A percentile compares a stretch with the other conserved stretches of the same genome.
Evolutionary conservation across 495 filamentous ascomycete species (phyloP).

Genomic region (Xylaria cubensis): DNA sequence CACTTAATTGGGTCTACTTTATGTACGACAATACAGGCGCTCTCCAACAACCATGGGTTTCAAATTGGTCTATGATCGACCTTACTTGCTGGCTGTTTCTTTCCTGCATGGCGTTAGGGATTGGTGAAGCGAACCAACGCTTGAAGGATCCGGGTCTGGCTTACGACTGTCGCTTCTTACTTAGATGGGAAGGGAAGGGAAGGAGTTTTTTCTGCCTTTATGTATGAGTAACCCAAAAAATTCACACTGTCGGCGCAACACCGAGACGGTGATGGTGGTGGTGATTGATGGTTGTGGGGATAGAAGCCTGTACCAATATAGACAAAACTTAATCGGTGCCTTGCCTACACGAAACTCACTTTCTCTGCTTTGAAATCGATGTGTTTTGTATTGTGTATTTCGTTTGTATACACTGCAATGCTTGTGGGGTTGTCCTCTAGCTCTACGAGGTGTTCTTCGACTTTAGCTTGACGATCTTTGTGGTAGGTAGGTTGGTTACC

Average conservation of each 20-base stretch:
- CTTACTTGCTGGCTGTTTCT: conserved; percentile 10
- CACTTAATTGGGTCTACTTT: conserved; percentile 24
- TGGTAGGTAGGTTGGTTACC: too few species aligned
- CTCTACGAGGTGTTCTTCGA: too few species aligned
- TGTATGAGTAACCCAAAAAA: conserved; percentile 15
- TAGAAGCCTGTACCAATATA: conserved; percentile 7
- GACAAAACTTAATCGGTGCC: conserved; percentile 19
- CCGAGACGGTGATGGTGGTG: not conserved
- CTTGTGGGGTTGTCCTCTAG: not conserved
- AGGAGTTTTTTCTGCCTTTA: not conserved
- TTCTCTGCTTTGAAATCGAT: not conserved
- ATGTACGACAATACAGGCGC: not conserved
- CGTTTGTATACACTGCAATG: too few species aligned
- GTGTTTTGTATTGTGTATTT: not conserved
- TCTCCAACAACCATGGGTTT: not conserved
- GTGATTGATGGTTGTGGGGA: not conserved
- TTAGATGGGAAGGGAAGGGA: not conserved
- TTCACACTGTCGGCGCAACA: conserved; percentile 15
- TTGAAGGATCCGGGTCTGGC: not conserved
- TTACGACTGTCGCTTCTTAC: not conserved
- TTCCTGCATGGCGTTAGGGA: conserved; percentile 23
- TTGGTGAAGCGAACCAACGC: conserved; percentile 8
- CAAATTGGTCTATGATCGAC: conserved; percentile 4
- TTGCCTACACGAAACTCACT: not conserved
- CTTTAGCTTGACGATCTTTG: too few species aligned